Evolutionary conservation across 2,329 filamentous ascomycete species (phyloP).

Genomic region (Cladophialophora carrionii): DNA sequence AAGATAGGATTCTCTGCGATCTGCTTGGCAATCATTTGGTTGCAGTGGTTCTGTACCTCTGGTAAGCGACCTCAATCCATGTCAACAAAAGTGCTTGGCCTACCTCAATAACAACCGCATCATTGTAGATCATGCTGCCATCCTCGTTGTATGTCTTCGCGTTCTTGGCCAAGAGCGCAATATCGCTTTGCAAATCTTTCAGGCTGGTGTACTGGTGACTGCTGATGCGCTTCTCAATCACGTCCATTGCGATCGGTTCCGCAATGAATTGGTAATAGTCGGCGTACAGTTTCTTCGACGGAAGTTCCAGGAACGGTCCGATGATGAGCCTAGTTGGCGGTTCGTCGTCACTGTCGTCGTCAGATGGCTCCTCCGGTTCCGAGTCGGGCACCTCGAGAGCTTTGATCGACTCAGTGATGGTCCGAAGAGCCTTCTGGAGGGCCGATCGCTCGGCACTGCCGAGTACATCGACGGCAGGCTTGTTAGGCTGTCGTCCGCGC

Average conservation of each 20-base stretch:
- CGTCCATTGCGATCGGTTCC: conserved; percentile 92
- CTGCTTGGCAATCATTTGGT: conserved; percentile 38
- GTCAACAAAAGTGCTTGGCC: conserved; percentile 3
- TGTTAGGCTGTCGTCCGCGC: conserved; percentile 70
- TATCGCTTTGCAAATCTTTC: conserved; percentile 78
- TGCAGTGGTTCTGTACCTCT: conserved; percentile 34
- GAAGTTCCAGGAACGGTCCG: conserved; percentile 89
- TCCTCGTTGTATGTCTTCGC: conserved; percentile 97
- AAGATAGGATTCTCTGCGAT: conserved; percentile 52
- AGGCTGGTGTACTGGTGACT: conserved; percentile 87
- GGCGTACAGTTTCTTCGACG: conserved; percentile 83
- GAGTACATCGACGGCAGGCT: conserved; percentile 66
- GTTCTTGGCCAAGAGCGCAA: conserved; percentile 83
- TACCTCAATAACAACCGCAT: conserved; percentile 92
- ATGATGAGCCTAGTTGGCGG: conserved; percentile 77
- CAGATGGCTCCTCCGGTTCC: conserved; percentile 58
- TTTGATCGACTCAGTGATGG: conserved; percentile 78
- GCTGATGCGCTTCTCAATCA: conserved; percentile 93
- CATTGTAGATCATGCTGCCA: conserved; percentile 84
- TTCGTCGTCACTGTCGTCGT: conserved; percentile 58
- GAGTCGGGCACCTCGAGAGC: conserved; percentile 72
- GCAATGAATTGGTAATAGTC: conserved; percentile 96
- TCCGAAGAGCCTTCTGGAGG: conserved; percentile 78
- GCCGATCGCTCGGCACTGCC: conserved; percentile 69
- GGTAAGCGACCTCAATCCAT: background rate